A percentile compares a stretch with the other conserved stretches of the same genome.
Evolutionary conservation across 345 rosid species (phyloP).

Genomic region (Citrus glauca): DNA sequence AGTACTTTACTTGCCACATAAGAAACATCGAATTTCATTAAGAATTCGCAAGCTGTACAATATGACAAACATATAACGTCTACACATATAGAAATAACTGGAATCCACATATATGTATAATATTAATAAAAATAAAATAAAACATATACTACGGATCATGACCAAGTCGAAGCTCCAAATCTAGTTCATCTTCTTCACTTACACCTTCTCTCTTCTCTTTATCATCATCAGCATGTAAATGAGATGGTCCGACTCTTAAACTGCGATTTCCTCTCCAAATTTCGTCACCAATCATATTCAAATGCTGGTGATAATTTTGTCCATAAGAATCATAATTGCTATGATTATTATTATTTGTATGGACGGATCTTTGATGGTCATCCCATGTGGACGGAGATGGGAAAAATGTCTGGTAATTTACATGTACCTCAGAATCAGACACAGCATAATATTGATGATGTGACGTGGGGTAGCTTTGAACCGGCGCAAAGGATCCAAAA

Average conservation of each 20-base stretch:
- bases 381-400: constrained; percentile 25
- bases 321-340: constrained; percentile 14
- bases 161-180: constrained; percentile 95
- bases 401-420: constrained; percentile 30
- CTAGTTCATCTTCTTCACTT: constrained; percentile 59
- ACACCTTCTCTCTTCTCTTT: constrained; percentile 15
- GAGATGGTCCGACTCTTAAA: constrained; percentile 48
- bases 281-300: constrained; percentile 25
- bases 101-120: neutral
- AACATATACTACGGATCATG: constrained; percentile 26
- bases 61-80: constrained; percentile 9
- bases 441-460: constrained; percentile 18
- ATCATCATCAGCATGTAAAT: constrained; percentile 14
- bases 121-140: neutral
- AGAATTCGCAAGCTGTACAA: constrained; percentile 13
- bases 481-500: constrained; percentile 22
- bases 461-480: constrained; percentile 20
- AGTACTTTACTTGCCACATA: neutral
- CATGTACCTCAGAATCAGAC: constrained; percentile 18
- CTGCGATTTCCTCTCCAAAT: constrained; percentile 44
- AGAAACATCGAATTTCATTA: constrained; percentile 14
- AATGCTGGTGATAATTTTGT: constrained; percentile 17
- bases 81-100: neutral
- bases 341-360: constrained; percentile 20
- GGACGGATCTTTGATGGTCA: constrained; percentile 11